Evolutionary conservation across 352 stramenopile species (phyloP).

Genomic region (Globisporangium barbulae): DNA sequence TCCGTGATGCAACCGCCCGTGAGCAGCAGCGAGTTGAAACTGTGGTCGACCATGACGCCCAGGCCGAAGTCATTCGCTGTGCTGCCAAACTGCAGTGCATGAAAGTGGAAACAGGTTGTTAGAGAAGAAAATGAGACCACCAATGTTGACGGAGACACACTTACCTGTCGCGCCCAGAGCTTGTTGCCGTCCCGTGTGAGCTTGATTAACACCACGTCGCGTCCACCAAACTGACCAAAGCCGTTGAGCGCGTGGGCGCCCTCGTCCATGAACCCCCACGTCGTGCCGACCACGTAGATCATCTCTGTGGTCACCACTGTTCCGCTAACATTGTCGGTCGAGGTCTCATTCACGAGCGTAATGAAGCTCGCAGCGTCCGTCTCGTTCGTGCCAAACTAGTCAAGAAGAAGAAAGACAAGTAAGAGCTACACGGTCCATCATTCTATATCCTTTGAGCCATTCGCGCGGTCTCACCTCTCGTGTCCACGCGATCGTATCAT

Average conservation of each 20-base stretch:
- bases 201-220: constrained; percentile 69
- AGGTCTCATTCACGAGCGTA: constrained; percentile 46
- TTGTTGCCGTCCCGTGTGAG: constrained; percentile 46
- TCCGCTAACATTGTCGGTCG: background rate
- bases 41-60: constrained; percentile 41
- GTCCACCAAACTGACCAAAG: constrained; percentile 64
- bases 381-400: constrained; percentile 50
- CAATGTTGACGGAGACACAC: background rate
- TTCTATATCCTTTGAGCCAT: background rate
- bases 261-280: constrained; percentile 73
- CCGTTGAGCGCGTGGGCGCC: constrained; percentile 60
- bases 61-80: constrained; percentile 61
- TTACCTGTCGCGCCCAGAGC: constrained; percentile 62
- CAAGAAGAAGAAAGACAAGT: constrained; percentile 7
- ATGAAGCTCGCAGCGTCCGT: constrained; percentile 54
- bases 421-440: background rate
- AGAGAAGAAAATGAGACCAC: background rate
- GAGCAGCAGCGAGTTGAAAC: constrained; percentile 51
- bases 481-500: constrained; percentile 50
- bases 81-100: constrained; percentile 46
- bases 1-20: constrained; percentile 42
- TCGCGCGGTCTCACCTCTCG: constrained; percentile 28
- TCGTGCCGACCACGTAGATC: constrained; percentile 65
- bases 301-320: constrained; percentile 18
- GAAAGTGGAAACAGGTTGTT: background rate